Evolutionary conservation across 2,329 filamentous ascomycete genomes (phyloP).

Genomic region (Cryphonectria radicalis): DNA sequence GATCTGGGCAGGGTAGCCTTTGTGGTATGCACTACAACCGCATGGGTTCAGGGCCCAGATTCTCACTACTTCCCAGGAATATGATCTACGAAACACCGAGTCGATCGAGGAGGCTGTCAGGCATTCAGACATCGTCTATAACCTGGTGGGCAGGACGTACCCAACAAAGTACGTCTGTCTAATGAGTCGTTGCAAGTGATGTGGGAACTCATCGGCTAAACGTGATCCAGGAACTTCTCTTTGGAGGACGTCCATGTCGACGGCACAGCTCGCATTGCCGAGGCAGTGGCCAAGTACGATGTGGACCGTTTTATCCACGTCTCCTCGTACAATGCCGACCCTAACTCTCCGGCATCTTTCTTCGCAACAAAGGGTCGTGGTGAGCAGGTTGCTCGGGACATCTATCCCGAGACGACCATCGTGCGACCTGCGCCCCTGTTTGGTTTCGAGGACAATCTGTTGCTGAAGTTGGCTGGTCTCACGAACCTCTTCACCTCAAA

Average conservation of each 20-base stretch:
- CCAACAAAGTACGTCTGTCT: conserved; percentile 79
- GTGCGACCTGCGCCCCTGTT: conserved; percentile 93
- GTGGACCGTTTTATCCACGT: conserved; percentile 96
- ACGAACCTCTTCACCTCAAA: conserved; percentile 89
- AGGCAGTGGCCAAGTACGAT: conserved; percentile 96
- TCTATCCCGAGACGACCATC: conserved; percentile 97
- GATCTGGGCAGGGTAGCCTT: conserved; percentile 90
- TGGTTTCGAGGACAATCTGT: conserved; percentile 90
- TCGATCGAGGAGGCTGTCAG: conserved; percentile 96
- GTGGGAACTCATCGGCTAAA: conserved; percentile 4
- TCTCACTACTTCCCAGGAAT: conserved; percentile 65
- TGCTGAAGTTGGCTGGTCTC: conserved; percentile 80
- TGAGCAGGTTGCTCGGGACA: conserved; percentile 81
- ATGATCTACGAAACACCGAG: conserved; percentile 89
- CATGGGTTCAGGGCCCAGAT: conserved; percentile 24
- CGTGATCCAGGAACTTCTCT: conserved; percentile 77
- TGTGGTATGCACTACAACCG: conserved; percentile 60
- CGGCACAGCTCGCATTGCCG: conserved; percentile 87
- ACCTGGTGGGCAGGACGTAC: conserved; percentile 91
- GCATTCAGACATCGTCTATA: conserved; percentile 97
- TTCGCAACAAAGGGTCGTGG: conserved; percentile 86
- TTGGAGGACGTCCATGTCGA: conserved; percentile 92
- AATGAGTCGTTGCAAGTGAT: neutral
- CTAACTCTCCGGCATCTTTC: conserved; percentile 83
- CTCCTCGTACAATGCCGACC: conserved; percentile 88